phyloP scores from a whole-genome alignment of 495 filamentous ascomycete species.

The Xeromyces bisporus region DNA sequence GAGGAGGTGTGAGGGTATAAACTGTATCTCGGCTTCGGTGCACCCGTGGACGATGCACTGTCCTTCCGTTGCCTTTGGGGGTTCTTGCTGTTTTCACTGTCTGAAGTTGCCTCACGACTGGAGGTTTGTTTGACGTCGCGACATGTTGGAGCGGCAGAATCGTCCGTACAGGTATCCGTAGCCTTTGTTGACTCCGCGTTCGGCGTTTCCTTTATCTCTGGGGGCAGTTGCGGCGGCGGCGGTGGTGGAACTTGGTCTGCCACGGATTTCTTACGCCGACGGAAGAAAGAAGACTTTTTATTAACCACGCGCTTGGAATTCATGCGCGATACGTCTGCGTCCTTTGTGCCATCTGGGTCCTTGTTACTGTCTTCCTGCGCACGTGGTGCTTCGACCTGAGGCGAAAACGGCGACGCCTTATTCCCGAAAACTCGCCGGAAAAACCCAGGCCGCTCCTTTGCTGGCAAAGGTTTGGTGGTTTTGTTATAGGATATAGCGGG shows the following conservation, averaged over 20 bases:
- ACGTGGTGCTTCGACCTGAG: slow-evolving; percentile 8
- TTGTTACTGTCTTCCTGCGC: slow-evolving; percentile 16
- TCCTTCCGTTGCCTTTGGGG: slow-evolving; percentile 15
- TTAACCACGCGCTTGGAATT: slow-evolving; percentile 40
- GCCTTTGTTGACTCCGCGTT: slow-evolving; percentile 44
- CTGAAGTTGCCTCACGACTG: slow-evolving; percentile 4
- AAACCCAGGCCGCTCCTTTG: slow-evolving; percentile 68
- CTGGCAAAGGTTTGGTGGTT: slow-evolving; percentile 20
- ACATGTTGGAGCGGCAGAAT: slow-evolving; percentile 7
- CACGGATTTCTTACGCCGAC: slow-evolving; percentile 76
- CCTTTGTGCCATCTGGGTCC: slow-evolving; percentile 10
- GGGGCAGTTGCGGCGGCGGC: slow-evolving; percentile 18
- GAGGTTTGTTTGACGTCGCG: slow-evolving; percentile 11
- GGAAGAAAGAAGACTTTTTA: slow-evolving; percentile 91
- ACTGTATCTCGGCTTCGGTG: slow-evolving; percentile 10
- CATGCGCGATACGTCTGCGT: slow-evolving; percentile 27
- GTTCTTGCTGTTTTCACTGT: not conserved
- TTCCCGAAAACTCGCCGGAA: slow-evolving; percentile 77
- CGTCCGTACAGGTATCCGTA: slow-evolving; percentile 70
- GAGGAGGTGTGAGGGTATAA: slow-evolving; percentile 14
- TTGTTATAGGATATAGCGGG: slow-evolving; percentile 39
- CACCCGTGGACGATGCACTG: slow-evolving; percentile 8
- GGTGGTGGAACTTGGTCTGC: slow-evolving; percentile 37
- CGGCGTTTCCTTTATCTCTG: slow-evolving; percentile 14
- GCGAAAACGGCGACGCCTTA: slow-evolving; percentile 7